Base-by-base conservation (phyloP, 805 yeast genomes). In the Yarrowia bubula region DNA sequence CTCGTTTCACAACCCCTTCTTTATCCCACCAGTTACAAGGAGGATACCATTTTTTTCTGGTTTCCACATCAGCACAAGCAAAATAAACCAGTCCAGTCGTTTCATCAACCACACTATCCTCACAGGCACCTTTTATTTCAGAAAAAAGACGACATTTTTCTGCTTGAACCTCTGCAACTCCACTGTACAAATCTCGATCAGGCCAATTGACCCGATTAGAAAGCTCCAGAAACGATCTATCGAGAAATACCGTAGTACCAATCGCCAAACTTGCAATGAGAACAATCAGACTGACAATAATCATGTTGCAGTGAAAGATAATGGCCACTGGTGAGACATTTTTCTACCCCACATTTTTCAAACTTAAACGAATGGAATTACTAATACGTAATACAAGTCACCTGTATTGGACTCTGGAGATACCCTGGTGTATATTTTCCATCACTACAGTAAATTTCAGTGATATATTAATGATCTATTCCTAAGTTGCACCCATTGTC, bases 391-490 rank as follows among this genome's bases (percentile, higher is more conserved):
- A 22, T 22, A 22, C 28, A 22, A 22, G 28, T 22, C 28, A 22
- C 4, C 28, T 22, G 28, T 22, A 5, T 3, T 3, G 28, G 5
- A 22, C 4, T 22, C 28, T 3, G 28, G 28, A 22, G 28, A 22
- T 22, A 22, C 5, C 28, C 28, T 22, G 28, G 28, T 22, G 28
- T 22, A 22, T 22, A 3, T 3, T 22, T 22, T 22, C 28, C 28
- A 22, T 22, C 28, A 3, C 28, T 22, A 22, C 28, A 22, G 5
- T 22, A 3, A 22, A 22, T 22, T 18, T 43, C 14, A 44, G 35
- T 47, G 51, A 48, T 48, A 48, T 35, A 48, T 48, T 48, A 48
- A 48, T 48, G 55, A 48, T 48, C 41, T 48, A 48, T 48, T 48
- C 55, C 55, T 48, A 48, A 35, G 6, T 47, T 33, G 53, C 53